Conservation (phyloP, 148 eudicot species). For the Simmondsia chinensis region DNA sequence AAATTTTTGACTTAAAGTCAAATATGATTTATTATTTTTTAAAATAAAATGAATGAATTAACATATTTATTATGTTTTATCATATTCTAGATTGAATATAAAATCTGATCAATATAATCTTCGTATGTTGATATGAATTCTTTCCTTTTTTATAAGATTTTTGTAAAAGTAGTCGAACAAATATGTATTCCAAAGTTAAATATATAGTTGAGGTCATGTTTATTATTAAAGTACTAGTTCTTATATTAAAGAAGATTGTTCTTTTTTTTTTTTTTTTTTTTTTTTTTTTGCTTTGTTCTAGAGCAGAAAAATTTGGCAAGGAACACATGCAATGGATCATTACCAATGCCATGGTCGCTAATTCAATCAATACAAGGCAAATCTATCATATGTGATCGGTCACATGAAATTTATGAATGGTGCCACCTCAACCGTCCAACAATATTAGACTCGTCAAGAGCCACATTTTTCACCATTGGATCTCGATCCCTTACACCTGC, state of each 20-base stretch:
- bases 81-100: no score
- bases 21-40: no score
- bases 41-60: no score
- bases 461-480: conserved; percentile 23
- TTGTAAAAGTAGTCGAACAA: no score
- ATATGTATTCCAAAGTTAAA: background rate
- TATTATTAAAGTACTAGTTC: background rate
- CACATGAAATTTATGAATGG: conserved; percentile 31
- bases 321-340: background rate
- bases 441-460: conserved; percentile 17
- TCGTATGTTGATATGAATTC: no score
- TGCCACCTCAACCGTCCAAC: conserved; percentile 37
- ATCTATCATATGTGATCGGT: conserved; percentile 33
- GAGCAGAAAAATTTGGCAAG: background rate
- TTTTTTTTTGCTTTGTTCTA: background rate
- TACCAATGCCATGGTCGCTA: conserved; percentile 1
- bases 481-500: background rate
- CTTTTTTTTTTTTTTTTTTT: background rate
- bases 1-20: no score
- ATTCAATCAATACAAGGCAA: conserved; percentile 10
- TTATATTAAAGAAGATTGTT: background rate
- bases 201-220: background rate
- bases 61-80: no score
- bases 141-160: no score
- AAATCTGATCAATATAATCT: no score